Conservation (phyloP, 257 asterid genomes). For the Verbascum thapsus region DNA sequence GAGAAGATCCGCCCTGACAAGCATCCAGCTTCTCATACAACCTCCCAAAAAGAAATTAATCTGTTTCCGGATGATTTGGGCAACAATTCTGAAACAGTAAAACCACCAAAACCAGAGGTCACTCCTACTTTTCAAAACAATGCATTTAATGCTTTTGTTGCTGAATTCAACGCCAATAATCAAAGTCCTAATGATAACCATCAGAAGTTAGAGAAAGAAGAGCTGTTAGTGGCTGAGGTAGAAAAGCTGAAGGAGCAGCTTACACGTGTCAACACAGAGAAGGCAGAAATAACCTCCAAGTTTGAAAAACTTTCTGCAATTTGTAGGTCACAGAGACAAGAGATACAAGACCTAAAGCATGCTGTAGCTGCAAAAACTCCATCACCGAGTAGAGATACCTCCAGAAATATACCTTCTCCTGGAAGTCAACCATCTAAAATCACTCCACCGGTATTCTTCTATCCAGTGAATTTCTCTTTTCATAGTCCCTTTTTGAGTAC, state of each 20-base stretch:
- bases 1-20: conserved; percentile 42
- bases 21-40: conserved; percentile 30
- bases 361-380: conserved; percentile 69
- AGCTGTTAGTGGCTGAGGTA: conserved; percentile 64
- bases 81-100: conserved; percentile 42
- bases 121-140: conserved; percentile 50
- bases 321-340: conserved; percentile 91
- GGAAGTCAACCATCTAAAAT: conserved; percentile 52
- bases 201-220: conserved; percentile 59
- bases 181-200: conserved; percentile 48
- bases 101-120: conserved; percentile 50
- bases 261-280: conserved; percentile 60
- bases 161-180: conserved; percentile 57
- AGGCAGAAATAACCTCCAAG: conserved; percentile 80
- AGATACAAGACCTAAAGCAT: conserved; percentile 87
- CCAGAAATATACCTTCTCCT: conserved; percentile 44
- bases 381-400: conserved; percentile 58
- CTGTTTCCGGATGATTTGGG: conserved; percentile 53
- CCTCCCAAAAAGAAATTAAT: conserved; percentile 36
- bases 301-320: conserved; percentile 87
- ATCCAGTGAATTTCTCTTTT: conserved; percentile 1
- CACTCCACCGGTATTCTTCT: conserved; percentile 43
- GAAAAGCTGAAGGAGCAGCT: conserved; percentile 83
- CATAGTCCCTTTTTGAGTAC: conserved; percentile 6
- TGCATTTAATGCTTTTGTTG: conserved; percentile 67